phyloP scores from a whole-genome alignment of 148 eudicot species.

The Diospyros kaki region DNA sequence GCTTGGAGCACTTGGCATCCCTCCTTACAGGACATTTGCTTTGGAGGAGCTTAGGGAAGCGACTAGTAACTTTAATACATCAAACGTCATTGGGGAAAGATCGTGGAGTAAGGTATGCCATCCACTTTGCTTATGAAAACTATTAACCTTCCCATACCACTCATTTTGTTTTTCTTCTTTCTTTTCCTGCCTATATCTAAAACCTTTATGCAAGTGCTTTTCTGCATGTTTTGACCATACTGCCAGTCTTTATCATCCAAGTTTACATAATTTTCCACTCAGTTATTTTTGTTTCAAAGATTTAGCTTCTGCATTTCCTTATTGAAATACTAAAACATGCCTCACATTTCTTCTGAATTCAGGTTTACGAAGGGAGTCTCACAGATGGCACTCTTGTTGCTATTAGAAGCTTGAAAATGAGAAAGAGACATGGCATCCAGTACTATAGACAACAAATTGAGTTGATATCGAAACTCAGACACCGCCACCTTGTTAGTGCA shows the following conservation, averaged over 20 bases:
- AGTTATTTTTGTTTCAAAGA: not conserved
- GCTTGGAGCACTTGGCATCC: conserved; percentile 61
- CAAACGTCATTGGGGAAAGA: conserved; percentile 50
- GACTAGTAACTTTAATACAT: conserved; percentile 41
- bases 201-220: not conserved
- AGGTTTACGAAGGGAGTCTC: conserved; percentile 66
- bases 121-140: not conserved
- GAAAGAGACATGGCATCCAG: conserved; percentile 49
- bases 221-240: not conserved
- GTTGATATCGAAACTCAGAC: conserved; percentile 71
- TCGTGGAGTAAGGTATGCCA: conserved; percentile 51
- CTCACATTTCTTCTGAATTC: conserved; percentile 8
- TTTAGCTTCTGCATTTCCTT: not conserved
- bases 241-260: not conserved
- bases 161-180: not conserved
- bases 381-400: conserved; percentile 50
- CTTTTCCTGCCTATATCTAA: not conserved
- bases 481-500: conserved; percentile 59
- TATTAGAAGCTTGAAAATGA: conserved; percentile 64
- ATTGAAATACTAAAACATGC: not conserved
- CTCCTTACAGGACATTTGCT: conserved; percentile 58
- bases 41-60: conserved; percentile 73
- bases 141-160: not conserved
- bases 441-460: conserved; percentile 65
- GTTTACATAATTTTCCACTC: not conserved